Base-by-base conservation (phyloP, 2,329 filamentous ascomycete species). In the Aspergillus felis region DNA sequence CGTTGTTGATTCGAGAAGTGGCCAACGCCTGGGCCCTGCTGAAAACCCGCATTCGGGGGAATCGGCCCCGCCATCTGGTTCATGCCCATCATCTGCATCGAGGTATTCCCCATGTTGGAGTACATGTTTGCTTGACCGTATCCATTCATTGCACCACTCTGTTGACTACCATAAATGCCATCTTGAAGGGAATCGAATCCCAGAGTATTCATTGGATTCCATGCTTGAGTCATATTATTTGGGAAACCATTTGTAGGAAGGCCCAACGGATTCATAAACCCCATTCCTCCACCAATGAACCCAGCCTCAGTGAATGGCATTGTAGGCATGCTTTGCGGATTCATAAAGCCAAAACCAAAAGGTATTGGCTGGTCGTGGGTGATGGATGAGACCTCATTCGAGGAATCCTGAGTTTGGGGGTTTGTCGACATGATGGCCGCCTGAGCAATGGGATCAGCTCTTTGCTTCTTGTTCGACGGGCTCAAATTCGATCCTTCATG, bases 1-100 rank as follows among this genome's bases (percentile, higher is more conserved):
- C 81, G 76, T 66, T 86, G 83, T 66, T 87, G 84, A 63, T 86
- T 86, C 12, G 81, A 77, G 60, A 85, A 86, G 50, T 71, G 71
- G 28, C 73, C 73, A 61, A 71, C 71, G 41, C 65, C 74, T 48
- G 65, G 62, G 51, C 68, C 68, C 42, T 72, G 67, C 29, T 68
- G 65, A 53, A 71, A 73, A 4, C 66, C 64, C 9, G 68, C 51
- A 54, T 72, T 71, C 50, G 69, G 70, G 35, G 65, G 65, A 60
- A 72, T 67, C 14, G 63, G 60, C 35, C 59, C 64, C 14, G 62
- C 44, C 60, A 68, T 68, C 52, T 71, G 70, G 27, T 62, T 62
- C 67, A 74, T 72, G n/a, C 67, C 63, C 51, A 74, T 72, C 67
- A 76, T 74, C 54, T 71, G 68, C 67, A 73, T 70, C n/a, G 70